phyloP scores from a whole-genome alignment of 176 grass and related monocot species.

The Eragrostis curvula region DNA sequence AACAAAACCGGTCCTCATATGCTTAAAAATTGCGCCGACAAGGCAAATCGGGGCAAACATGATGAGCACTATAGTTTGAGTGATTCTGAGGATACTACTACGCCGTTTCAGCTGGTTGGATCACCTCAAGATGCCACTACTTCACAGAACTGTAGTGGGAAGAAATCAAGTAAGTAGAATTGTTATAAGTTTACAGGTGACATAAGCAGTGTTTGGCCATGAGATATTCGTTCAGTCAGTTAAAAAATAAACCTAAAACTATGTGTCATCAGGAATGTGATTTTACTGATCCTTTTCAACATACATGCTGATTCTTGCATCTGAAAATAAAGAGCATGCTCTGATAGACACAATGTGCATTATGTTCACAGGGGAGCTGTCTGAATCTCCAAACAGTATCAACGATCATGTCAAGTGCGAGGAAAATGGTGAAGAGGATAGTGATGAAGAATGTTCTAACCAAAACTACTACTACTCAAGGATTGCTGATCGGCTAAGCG shows the following conservation, averaged over 20 bases:
- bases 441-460: neutral
- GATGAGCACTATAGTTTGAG: neutral
- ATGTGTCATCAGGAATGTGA: too few species aligned
- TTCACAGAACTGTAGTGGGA: neutral
- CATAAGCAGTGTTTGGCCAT: neutral
- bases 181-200: neutral
- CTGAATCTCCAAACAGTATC: constrained; percentile 12
- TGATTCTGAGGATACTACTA: neutral
- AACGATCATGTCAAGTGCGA: neutral
- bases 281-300: constrained; percentile 13
- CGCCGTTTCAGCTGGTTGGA: neutral
- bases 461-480: constrained; percentile 15
- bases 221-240: neutral
- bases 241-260: too few species aligned
- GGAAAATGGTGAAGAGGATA: constrained; percentile 23
- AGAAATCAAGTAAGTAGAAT: constrained; percentile 5
- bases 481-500: neutral
- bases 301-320: neutral
- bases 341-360: too few species aligned
- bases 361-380: constrained; percentile 19
- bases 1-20: neutral
- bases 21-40: neutral
- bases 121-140: neutral
- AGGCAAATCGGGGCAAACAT: neutral
- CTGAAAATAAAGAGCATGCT: too few species aligned